Conservation (phyloP, 1,139 yeast species). For the Yamadazyma dushanensis region DNA sequence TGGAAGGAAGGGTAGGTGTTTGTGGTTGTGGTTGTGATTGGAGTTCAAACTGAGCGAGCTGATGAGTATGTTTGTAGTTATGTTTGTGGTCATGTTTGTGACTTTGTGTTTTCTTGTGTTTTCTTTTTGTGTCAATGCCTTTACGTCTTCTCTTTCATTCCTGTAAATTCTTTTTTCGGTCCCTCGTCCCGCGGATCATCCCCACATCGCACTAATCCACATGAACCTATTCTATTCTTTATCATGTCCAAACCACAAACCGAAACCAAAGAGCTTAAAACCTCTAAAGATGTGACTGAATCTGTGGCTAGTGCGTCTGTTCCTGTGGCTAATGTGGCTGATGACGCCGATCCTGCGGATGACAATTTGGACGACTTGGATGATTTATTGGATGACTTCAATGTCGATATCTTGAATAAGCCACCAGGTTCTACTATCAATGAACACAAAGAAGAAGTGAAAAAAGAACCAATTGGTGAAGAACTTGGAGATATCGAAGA, state of each 20-base stretch:
- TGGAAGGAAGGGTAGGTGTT: too few species aligned
- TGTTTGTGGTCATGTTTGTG: too few species aligned
- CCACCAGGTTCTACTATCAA: slow-evolving; percentile 62
- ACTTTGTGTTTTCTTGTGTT: too few species aligned
- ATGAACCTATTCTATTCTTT: background rate
- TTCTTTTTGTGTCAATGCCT: too few species aligned
- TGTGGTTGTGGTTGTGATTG: too few species aligned
- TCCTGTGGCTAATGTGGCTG: background rate
- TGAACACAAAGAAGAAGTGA: slow-evolving; percentile 73
- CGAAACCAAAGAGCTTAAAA: too few species aligned
- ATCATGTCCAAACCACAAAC: background rate
- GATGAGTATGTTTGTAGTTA: too few species aligned
- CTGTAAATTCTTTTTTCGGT: background rate
- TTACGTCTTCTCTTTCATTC: too few species aligned
- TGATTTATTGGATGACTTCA: slow-evolving; percentile 73
- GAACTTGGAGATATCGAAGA: slow-evolving; percentile 55
- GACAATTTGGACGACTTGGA: slow-evolving; percentile 76
- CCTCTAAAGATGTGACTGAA: background rate
- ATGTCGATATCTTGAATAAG: slow-evolving; percentile 67
- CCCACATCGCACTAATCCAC: slow-evolving; percentile 4
- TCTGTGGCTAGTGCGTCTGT: slow-evolving; percentile 1
- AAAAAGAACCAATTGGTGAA: slow-evolving; percentile 29
- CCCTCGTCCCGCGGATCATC: slow-evolving; percentile 1
- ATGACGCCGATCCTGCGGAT: slow-evolving; percentile 25
- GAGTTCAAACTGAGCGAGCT: too few species aligned